Percentiles rank a stretch among this genome's conserved stretches.
Conservation (phyloP, 2,329 filamentous ascomycete species). For the Chaetomium strumarium region DNA sequence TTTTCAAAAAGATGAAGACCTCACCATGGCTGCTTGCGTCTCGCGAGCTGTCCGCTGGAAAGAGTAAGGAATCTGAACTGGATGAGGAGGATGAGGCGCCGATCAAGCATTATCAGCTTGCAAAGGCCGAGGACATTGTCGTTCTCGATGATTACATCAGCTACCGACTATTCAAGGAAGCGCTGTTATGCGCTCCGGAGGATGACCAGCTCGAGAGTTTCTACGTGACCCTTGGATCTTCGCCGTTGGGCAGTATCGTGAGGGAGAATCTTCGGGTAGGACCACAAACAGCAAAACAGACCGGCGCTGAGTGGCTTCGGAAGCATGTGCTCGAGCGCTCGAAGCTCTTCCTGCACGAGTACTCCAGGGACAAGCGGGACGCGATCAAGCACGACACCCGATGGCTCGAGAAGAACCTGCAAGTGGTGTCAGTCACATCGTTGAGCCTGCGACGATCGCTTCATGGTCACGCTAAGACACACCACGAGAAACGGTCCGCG, state of each 20-base stretch:
- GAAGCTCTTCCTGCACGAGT: conserved; percentile 82
- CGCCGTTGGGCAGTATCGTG: conserved; percentile 69
- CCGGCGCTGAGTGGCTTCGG: conserved; percentile 60
- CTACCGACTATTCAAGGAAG: conserved; percentile 81
- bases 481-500: conserved; percentile 70
- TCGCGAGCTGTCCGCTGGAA: conserved; percentile 56
- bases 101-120: conserved; percentile 74
- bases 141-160: conserved; percentile 84
- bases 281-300: conserved; percentile 58
- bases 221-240: conserved; percentile 74
- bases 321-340: conserved; percentile 82
- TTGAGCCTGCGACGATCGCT: conserved; percentile 75
- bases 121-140: conserved; percentile 64
- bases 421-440: conserved; percentile 69
- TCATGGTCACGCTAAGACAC: conserved; percentile 60
- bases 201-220: conserved; percentile 83
- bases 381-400: conserved; percentile 79
- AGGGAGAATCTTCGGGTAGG: conserved; percentile 73
- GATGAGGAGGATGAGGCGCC: conserved; percentile 58
- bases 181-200: conserved; percentile 79
- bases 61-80: conserved; percentile 44
- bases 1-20: conserved; percentile 70
- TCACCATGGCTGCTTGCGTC: conserved; percentile 79
- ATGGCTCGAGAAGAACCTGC: conserved; percentile 84
- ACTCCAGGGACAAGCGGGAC: conserved; percentile 62